Evolutionary conservation across 2,329 filamentous ascomycete species (phyloP).

Genomic region (Aureobasidium sp.): DNA sequence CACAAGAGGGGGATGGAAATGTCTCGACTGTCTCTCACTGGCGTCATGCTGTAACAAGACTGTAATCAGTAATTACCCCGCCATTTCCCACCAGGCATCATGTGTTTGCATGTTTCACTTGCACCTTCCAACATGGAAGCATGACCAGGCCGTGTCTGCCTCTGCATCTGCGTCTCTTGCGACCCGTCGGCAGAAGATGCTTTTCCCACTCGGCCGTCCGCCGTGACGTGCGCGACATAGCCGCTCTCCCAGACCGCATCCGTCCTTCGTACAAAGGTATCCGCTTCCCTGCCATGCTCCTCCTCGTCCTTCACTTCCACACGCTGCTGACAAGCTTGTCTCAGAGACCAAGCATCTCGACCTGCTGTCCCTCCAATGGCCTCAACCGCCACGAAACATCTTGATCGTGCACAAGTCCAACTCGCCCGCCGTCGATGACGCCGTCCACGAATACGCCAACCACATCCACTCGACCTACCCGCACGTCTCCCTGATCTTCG

Average conservation of each 20-base stretch:
- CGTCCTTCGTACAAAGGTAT: conserved; percentile 59
- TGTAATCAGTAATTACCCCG: no score
- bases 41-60: no score
- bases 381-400: conserved; percentile 59
- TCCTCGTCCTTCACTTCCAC: no score
- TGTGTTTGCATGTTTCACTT: neutral
- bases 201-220: conserved; percentile 46
- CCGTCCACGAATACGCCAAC: conserved; percentile 52
- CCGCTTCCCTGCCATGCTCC: conserved; percentile 2
- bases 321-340: neutral
- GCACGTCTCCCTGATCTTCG: conserved; percentile 73
- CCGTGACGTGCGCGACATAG: conserved; percentile 45
- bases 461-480: conserved; percentile 78
- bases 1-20: no score
- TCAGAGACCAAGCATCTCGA: conserved; percentile 52
- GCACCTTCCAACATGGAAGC: conserved; percentile 23
- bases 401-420: conserved; percentile 62
- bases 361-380: conserved; percentile 61
- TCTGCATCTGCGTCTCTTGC: conserved; percentile 23
- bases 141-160: conserved; percentile 27
- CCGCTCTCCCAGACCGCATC: conserved; percentile 48
- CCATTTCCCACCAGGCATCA: conserved; percentile 1
- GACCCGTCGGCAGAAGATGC: conserved; percentile 27
- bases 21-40: no score
- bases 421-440: conserved; percentile 48